Evolutionary conservation across 139 green algal species (phyloP).

Genomic region (Volvox reticuliferus): DNA sequence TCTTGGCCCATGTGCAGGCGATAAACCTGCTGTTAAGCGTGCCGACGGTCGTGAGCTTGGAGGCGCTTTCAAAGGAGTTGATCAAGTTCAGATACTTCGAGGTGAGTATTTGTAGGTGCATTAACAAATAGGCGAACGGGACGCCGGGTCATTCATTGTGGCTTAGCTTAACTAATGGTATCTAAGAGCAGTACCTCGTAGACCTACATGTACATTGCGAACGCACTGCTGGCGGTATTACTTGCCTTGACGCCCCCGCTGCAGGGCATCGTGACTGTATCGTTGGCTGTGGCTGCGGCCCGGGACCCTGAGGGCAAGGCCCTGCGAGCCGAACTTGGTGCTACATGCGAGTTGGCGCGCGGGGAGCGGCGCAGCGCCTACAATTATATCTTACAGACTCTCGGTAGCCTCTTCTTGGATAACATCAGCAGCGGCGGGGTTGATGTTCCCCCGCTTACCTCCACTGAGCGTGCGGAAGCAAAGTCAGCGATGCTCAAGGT

Average conservation of each 20-base stretch:
- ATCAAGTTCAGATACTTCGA: conserved; percentile 74
- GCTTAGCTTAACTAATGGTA: too few relatives aligned
- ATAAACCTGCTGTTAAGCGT: conserved; percentile 73
- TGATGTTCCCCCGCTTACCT: conserved; percentile 12
- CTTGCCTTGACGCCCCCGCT: too few relatives aligned
- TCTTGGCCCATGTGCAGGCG: conserved; percentile 52
- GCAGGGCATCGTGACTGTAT: conserved; percentile 68
- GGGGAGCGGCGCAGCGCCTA: conserved; percentile 70
- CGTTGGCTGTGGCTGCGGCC: conserved; percentile 69
- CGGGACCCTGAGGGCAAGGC: conserved; percentile 74
- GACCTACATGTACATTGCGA: too few relatives aligned
- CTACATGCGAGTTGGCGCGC: conserved; percentile 63
- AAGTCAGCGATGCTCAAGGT: conserved; percentile 57
- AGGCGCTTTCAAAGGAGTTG: conserved; percentile 74
- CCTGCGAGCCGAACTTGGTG: conserved; percentile 52
- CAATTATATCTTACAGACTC: conserved; percentile 57
- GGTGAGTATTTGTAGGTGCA: conserved; percentile 41
- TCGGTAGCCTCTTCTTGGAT: conserved; percentile 11
- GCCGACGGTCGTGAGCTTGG: conserved; percentile 66
- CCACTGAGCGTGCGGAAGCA: conserved; percentile 39
- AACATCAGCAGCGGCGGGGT: neutral
- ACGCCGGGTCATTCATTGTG: too few relatives aligned
- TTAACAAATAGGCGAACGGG: too few relatives aligned
- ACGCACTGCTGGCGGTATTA: too few relatives aligned
- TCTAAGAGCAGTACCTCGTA: too few relatives aligned